Conservation (phyloP, 208 protist species). For the Trypanosoma mega region DNA sequence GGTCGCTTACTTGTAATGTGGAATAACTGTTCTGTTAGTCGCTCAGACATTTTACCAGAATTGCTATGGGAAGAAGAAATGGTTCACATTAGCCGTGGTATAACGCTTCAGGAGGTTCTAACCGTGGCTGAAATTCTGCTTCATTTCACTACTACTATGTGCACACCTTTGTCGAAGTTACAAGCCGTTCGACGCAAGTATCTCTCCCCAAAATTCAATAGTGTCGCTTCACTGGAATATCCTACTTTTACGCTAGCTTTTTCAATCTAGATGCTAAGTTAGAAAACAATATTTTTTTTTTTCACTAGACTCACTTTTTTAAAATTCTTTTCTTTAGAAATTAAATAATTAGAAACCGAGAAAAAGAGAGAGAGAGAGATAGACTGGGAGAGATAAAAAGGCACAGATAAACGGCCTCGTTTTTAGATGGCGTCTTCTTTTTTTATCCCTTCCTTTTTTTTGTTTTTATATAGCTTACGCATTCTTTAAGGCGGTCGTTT, state of each 20-base stretch:
- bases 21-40: constrained; percentile 27
- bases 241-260: constrained; percentile 27
- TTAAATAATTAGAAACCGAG: background rate
- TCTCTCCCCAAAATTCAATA: constrained; percentile 38
- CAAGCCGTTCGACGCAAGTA: constrained; percentile 71
- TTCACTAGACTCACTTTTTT: constrained; percentile 7
- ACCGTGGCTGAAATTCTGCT: constrained; percentile 49
- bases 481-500: no score
- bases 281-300: background rate
- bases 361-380: constrained; percentile 3
- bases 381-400: no score
- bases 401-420: no score
- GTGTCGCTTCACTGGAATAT: constrained; percentile 50
- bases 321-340: background rate
- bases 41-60: constrained; percentile 12
- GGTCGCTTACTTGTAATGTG: constrained; percentile 40
- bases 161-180: constrained; percentile 48
- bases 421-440: background rate
- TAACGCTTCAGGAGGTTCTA: constrained; percentile 46
- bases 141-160: constrained; percentile 51
- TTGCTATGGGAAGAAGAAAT: constrained; percentile 54
- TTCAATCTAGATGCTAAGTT: constrained; percentile 16
- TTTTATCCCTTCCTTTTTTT: constrained; percentile 2
- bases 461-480: background rate
- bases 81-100: constrained; percentile 29